These are phyloP conservation scores for Trypanosoma vivax DNA, from an alignment of 208 protist species.

Conservation along the genomic window DNA sequence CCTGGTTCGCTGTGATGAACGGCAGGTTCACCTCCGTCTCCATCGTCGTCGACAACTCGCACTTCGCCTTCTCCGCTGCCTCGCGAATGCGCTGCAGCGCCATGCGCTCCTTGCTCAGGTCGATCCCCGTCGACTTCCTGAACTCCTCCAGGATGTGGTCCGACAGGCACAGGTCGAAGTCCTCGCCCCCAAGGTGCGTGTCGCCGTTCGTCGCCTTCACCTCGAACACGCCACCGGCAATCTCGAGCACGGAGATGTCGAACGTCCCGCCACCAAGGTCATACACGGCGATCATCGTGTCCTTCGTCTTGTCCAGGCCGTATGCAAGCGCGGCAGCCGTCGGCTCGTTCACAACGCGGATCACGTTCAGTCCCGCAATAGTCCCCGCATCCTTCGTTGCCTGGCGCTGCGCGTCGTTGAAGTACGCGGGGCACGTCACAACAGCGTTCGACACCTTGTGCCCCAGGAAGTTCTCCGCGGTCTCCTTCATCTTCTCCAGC, in stretches of 20 bases:
- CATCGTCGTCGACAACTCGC: conserved; percentile 90
- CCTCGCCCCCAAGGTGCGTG: conserved; percentile 98
- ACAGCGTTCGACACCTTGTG: conserved; percentile 82
- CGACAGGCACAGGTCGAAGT: conserved; percentile 94
- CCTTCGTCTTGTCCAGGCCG: conserved; percentile 71
- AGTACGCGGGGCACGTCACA: conserved; percentile 96
- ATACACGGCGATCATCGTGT: conserved; percentile 51
- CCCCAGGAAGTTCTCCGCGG: conserved; percentile 78
- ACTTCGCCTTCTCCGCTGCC: conserved; percentile 97
- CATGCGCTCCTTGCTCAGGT: conserved; percentile 91
- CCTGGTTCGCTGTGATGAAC: conserved; percentile 91
- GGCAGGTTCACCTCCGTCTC: conserved; percentile 94
- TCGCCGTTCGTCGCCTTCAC: conserved; percentile 95
- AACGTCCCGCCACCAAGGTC: conserved; percentile 94
- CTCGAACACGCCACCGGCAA: conserved; percentile 86
- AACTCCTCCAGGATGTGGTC: conserved; percentile 91
- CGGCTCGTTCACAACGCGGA: conserved; percentile 99
- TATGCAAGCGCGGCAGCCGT: conserved; percentile 97
- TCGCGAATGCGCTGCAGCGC: conserved; percentile 96
- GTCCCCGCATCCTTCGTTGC: conserved; percentile 1
- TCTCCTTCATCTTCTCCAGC: conserved; percentile 85
- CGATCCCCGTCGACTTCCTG: conserved; percentile 89
- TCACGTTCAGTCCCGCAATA: conserved; percentile 69
- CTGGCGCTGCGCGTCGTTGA: conserved; percentile 95
- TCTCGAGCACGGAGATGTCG: conserved; percentile 97